phyloP scores from a whole-genome alignment of 768 basidiomycete species.

The Filobasidium wieringae region DNA sequence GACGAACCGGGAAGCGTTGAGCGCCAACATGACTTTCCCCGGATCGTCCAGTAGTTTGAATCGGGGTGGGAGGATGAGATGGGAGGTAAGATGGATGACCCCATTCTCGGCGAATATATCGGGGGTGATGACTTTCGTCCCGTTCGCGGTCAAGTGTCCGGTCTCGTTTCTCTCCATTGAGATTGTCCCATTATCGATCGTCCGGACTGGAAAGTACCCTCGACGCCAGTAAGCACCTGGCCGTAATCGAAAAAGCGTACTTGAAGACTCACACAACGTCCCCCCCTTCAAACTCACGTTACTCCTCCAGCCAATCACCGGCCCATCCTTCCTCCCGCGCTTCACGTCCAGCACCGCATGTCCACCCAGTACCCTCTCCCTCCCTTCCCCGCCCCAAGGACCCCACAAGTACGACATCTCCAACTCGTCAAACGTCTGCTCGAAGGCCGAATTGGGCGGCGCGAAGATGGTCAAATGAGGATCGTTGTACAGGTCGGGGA shows the following conservation, averaged over 20 bases:
- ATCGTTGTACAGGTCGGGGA: conserved; percentile 42
- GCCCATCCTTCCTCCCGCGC: not conserved
- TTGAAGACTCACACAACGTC: not conserved
- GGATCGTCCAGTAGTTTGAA: conserved; percentile 65
- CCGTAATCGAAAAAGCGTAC: not conserved
- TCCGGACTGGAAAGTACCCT: not conserved
- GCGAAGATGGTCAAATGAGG: conserved; percentile 72
- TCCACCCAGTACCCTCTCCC: conserved; percentile 56
- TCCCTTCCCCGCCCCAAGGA: conserved; percentile 68
- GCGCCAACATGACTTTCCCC: conserved; percentile 83
- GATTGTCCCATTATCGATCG: not conserved
- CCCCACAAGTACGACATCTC: conserved; percentile 83
- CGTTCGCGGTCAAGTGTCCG: conserved; percentile 44
- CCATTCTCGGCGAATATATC: conserved; percentile 86
- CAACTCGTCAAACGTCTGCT: conserved; percentile 53
- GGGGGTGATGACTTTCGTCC: conserved; percentile 46
- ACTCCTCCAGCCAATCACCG: conserved; percentile 39
- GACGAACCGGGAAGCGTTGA: conserved; percentile 85
- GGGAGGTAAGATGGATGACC: conserved; percentile 78
- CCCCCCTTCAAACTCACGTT: conserved; percentile 15
- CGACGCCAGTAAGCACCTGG: not conserved
- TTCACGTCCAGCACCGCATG: conserved; percentile 47
- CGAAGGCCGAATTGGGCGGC: conserved; percentile 73
- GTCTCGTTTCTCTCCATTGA: conserved; percentile 43
- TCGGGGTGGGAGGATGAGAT: conserved; percentile 64